Evolutionary conservation across 2,329 filamentous ascomycete genomes (phyloP).

Genomic region (Curvularia spicifera): DNA sequence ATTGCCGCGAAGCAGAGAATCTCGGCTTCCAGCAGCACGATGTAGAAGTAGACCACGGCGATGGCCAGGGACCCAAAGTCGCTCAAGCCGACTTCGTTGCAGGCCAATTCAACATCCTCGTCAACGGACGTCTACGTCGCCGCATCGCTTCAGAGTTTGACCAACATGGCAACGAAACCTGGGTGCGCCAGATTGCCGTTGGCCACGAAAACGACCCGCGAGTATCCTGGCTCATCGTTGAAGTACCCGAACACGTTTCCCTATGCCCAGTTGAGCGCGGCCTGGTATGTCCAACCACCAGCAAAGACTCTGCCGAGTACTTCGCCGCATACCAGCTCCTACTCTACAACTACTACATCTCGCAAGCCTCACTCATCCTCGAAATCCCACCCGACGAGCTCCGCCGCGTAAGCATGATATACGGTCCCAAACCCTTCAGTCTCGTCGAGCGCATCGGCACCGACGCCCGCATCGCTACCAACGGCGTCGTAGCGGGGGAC

Average conservation of each 20-base stretch:
- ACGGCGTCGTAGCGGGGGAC: conserved; percentile 24
- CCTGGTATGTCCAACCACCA: conserved; percentile 8
- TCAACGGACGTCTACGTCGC: conserved; percentile 11
- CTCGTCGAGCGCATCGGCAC: conserved; percentile 24
- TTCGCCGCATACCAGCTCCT: conserved; percentile 26
- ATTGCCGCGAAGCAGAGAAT: conserved; percentile 23
- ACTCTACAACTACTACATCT: conserved; percentile 27
- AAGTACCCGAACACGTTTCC: conserved; percentile 9
- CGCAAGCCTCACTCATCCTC: conserved; percentile 23
- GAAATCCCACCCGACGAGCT: conserved; percentile 22
- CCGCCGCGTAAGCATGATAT: conserved; percentile 22
- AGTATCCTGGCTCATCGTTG: conserved; percentile 13
- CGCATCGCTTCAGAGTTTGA: conserved; percentile 16
- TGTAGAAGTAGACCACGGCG: conserved; percentile 24
- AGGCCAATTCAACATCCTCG: conserved; percentile 15
- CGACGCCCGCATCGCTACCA: conserved; percentile 21
- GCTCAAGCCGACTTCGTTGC: conserved; percentile 17
- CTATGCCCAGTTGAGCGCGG: conserved; percentile 7
- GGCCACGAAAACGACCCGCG: conserved; percentile 13
- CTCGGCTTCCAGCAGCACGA: conserved; percentile 26
- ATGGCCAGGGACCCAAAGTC: conserved; percentile 22
- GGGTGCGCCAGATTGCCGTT: conserved; percentile 14
- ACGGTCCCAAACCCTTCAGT: conserved; percentile 27
- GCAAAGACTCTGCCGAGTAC: conserved; percentile 22
- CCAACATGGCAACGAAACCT: conserved; percentile 11